These are phyloP conservation scores for Moniliophthora roreri DNA, from an alignment of 1,284 basidiomycete species.

Conservation along the genomic window DNA sequence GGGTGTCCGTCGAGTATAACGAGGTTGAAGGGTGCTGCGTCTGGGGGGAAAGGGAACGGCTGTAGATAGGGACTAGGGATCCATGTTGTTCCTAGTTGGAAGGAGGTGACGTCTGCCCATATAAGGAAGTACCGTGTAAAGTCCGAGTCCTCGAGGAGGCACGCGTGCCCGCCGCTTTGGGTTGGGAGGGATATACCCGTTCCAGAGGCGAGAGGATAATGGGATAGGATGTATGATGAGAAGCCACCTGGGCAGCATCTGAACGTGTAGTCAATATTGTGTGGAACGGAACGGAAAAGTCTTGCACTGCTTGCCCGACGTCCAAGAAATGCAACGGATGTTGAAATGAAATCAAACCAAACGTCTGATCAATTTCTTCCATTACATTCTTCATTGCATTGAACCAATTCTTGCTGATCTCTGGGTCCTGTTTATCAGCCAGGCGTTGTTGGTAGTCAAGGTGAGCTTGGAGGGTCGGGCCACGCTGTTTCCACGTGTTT, in stretches of 20 bases:
- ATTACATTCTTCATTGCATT: constrained; percentile 18
- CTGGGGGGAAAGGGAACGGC: constrained; percentile 6
- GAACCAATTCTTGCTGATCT: constrained; percentile 14
- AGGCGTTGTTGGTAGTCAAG: constrained; percentile 4
- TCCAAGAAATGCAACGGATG: constrained; percentile 17
- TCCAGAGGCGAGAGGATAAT: constrained; percentile 13
- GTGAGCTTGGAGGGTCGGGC: neutral
- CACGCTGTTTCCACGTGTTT: neutral
- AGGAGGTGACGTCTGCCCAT: constrained; percentile 18
- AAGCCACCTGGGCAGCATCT: constrained; percentile 23
- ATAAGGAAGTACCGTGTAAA: constrained; percentile 13
- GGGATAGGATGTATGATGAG: constrained; percentile 19
- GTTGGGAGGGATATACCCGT: constrained; percentile 19
- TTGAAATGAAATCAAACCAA: constrained; percentile 12
- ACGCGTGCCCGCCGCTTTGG: constrained; percentile 18
- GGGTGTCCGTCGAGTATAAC: constrained; percentile 34
- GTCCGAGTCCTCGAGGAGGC: constrained; percentile 13
- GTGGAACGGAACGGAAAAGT: neutral
- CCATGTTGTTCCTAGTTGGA: constrained; percentile 10
- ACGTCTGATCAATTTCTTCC: constrained; percentile 16
- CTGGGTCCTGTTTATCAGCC: constrained; percentile 8
- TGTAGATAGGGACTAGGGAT: neutral
- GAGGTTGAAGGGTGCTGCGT: constrained; percentile 22
- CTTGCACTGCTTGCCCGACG: constrained; percentile 18
- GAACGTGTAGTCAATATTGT: neutral